These are phyloP conservation scores for Entoloma clypeatum DNA, from an alignment of 1,284 basidiomycete species.

Conservation along the genomic window DNA sequence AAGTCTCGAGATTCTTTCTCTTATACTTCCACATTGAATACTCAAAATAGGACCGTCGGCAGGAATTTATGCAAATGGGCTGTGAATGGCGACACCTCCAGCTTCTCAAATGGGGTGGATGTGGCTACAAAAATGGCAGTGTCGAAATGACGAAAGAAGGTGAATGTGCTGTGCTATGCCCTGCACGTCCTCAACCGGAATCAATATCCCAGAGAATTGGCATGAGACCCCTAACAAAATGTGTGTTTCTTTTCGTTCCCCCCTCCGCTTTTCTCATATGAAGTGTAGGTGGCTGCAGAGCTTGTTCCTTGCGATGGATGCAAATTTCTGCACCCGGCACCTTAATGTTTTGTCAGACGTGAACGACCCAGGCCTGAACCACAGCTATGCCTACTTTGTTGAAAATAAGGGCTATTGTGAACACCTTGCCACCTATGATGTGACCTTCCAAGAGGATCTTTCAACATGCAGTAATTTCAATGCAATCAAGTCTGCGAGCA, in stretches of 20 bases:
- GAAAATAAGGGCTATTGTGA: constrained; percentile 1
- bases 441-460: constrained; percentile 4
- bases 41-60: constrained; percentile 11
- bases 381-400: constrained; percentile 15
- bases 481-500: constrained; percentile 9
- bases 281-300: constrained; percentile 13
- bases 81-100: constrained; percentile 17
- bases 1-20: too few species aligned
- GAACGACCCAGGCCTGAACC: constrained; percentile 14
- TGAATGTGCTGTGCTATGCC: constrained; percentile 19
- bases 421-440: constrained; percentile 8
- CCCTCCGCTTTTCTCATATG: background rate
- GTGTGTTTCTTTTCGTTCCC: constrained; percentile 3
- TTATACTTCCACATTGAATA: too few species aligned
- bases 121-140: constrained; percentile 15
- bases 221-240: background rate
- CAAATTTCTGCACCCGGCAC: constrained; percentile 10
- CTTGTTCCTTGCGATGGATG: constrained; percentile 13
- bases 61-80: constrained; percentile 11
- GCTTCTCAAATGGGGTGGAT: constrained; percentile 18
- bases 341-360: constrained; percentile 11
- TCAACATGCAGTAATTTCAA: constrained; percentile 10
- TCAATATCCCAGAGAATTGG: constrained; percentile 19
- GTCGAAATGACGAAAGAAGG: constrained; percentile 10
- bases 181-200: constrained; percentile 21